These are phyloP conservation scores for Cutaneotrichosporon cutaneum DNA, from an alignment of 1,284 basidiomycete genomes.

Conservation along the genomic window DNA sequence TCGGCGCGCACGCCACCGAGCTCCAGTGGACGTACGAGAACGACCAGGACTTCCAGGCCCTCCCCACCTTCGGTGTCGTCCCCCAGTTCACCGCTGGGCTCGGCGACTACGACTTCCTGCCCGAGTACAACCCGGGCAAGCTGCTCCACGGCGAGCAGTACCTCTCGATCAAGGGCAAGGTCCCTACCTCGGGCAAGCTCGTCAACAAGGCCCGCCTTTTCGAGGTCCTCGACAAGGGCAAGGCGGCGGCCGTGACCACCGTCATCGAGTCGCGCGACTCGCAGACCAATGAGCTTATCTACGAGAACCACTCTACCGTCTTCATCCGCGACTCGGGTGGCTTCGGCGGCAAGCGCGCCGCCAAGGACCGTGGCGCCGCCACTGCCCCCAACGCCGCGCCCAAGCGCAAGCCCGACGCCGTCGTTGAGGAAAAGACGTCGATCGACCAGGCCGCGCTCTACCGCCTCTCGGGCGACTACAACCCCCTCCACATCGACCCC, in stretches of 20 bases:
- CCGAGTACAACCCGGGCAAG: conserved; percentile 93
- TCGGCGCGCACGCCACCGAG: conserved; percentile 93
- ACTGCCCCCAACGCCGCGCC: conserved; percentile 81
- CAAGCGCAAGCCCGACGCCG: conserved; percentile 75
- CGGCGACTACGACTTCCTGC: conserved; percentile 70
- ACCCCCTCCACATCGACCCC: conserved; percentile 91
- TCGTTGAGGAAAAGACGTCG: conserved; percentile 81
- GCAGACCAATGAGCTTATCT: conserved; percentile 73
- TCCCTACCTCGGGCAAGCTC: conserved; percentile 83
- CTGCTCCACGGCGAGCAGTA: conserved; percentile 98
- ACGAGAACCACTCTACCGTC: conserved; percentile 89
- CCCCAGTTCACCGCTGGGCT: conserved; percentile 80
- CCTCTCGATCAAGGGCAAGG: conserved; percentile 78
- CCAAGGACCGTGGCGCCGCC: conserved; percentile 81
- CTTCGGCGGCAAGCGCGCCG: conserved; percentile 86
- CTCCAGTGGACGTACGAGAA: conserved; percentile 90
- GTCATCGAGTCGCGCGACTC: conserved; percentile 78
- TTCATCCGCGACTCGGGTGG: conserved; percentile 93
- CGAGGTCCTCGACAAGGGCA: conserved; percentile 63
- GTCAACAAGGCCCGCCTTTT: conserved; percentile 66
- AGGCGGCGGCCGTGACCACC: conserved; percentile 81
- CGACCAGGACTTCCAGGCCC: conserved; percentile 74
- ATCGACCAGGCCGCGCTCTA: conserved; percentile 84
- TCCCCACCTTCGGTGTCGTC: conserved; percentile 94
- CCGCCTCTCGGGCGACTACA: conserved; percentile 82